Evolutionary conservation across 306 rosid species (phyloP), one percentile per base, ranked within the genome.

Genomic region (Pyrus communis): DNA sequence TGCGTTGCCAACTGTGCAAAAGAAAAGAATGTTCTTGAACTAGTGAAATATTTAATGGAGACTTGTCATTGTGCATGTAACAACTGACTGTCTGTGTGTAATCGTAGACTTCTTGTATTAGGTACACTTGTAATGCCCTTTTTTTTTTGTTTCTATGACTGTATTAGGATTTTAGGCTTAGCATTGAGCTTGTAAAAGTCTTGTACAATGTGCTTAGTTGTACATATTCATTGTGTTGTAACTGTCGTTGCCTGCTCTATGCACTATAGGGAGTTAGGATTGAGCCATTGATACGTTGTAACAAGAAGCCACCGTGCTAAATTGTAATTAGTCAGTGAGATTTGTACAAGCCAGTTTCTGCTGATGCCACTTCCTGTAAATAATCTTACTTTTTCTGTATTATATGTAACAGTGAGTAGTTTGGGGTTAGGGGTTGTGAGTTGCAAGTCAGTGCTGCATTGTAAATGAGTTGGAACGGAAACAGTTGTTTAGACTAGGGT

Each of bases 1-100:
- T 83, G 72, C 75, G 46, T 81, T 74, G 61, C 72, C 73, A 67
- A 79, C 49, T 76, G 23, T 76, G 75, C 64, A 71, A 67, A 75
- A 49, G 62, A 46, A 70, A 52, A 61, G 78, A 71, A 31, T 28
- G 65, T 63, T 52, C 45, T 68, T 4, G 22, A 69, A 23, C 61
- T 35, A 17, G 70, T 63, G 62, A 67, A 35, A 31, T 49, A n/a
- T 46, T 67, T 43, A 67, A 40, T 59, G 67, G 14, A 69, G 23
- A 45, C 69, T 66, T 65, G 52, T 81, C 69, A 33, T 51, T 42
- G 23, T 65, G 35, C 71, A 82, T 82, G 78, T 70, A 62, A 60
- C 43, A 38, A 27, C 43, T 76, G 33, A 45, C 45, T 59, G 31
- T 70, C 51, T 64, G 51, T 52, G 75, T 80, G 74, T 49, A 51